Evolutionary conservation across 2,329 filamentous ascomycete genomes (phyloP).

Genomic region (Lasiodiplodia gonubiensis): DNA sequence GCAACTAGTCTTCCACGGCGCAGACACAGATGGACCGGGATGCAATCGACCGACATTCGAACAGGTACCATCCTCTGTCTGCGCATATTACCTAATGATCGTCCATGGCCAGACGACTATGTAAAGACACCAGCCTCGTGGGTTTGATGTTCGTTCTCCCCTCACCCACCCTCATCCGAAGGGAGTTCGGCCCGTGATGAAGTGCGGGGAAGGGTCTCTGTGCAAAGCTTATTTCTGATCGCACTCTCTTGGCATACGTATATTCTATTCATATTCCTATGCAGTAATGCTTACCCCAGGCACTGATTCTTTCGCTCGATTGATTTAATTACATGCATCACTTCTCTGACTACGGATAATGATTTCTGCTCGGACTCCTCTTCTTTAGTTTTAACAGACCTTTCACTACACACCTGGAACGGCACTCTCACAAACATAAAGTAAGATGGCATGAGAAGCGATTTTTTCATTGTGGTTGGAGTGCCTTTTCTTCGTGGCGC

Average conservation of each 20-base stretch:
- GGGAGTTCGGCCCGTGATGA: not conserved
- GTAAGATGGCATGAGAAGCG: too few species aligned
- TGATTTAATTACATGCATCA: not conserved
- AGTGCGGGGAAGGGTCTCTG: not conserved
- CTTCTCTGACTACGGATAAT: not conserved
- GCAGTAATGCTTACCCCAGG: not conserved
- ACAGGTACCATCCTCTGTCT: not conserved
- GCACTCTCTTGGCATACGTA: not conserved
- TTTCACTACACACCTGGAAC: too few species aligned
- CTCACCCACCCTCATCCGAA: not conserved
- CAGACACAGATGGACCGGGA: not conserved
- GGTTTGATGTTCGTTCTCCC: not conserved
- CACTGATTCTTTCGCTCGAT: not conserved
- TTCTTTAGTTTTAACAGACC: too few species aligned
- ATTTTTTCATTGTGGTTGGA: too few species aligned
- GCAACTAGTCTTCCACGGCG: not conserved
- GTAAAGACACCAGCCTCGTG: not conserved
- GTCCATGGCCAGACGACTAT: too few species aligned
- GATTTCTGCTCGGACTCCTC: too few species aligned
- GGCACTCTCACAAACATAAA: too few species aligned
- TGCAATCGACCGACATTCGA: not conserved
- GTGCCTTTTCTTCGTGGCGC: too few species aligned
- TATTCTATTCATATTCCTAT: not conserved
- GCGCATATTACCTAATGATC: too few species aligned
- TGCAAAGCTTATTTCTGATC: not conserved